Conservation (phyloP, 2,329 filamentous ascomycete species). For the Grosmannia clavigera region DNA sequence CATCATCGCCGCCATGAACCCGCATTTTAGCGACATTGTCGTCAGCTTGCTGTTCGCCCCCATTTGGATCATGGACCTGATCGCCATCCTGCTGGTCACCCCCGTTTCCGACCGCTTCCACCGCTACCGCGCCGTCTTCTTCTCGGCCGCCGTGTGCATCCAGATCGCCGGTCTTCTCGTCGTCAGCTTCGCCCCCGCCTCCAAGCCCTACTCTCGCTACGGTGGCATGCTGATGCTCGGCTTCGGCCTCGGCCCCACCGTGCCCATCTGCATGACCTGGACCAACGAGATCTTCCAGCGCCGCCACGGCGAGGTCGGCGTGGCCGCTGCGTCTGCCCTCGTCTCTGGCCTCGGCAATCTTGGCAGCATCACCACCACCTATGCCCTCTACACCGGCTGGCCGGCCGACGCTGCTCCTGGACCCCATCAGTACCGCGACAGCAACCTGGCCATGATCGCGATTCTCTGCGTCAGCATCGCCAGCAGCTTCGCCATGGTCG, state of each 20-base stretch:
- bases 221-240: slow-evolving; percentile 82
- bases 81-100: slow-evolving; percentile 74
- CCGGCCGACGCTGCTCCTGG: slow-evolving; percentile 58
- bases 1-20: slow-evolving; percentile 71
- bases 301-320: slow-evolving; percentile 80
- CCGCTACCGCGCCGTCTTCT: slow-evolving; percentile 65
- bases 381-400: slow-evolving; percentile 83
- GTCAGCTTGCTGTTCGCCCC: slow-evolving; percentile 77
- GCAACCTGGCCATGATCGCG: slow-evolving; percentile 79
- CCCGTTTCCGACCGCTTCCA: slow-evolving; percentile 83
- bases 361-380: slow-evolving; percentile 76
- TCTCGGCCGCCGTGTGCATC: slow-evolving; percentile 60
- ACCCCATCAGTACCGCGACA: slow-evolving; percentile 61
- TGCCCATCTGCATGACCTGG: slow-evolving; percentile 92
- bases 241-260: slow-evolving; percentile 80
- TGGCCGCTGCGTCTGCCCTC: slow-evolving; percentile 72
- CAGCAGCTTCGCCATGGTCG: slow-evolving; percentile 56
- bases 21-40: slow-evolving; percentile 57
- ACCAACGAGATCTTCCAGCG: slow-evolving; percentile 81
- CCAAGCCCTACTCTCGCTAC: slow-evolving; percentile 70
- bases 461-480: slow-evolving; percentile 70
- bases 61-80: slow-evolving; percentile 91
- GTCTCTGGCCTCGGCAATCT: slow-evolving; percentile 82
- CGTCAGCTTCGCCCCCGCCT: slow-evolving; percentile 56
- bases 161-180: slow-evolving; percentile 74